These are phyloP conservation scores for Colletotrichum sp. DNA, from an alignment of 2,329 filamentous ascomycete genomes.

Conservation along the genomic window DNA sequence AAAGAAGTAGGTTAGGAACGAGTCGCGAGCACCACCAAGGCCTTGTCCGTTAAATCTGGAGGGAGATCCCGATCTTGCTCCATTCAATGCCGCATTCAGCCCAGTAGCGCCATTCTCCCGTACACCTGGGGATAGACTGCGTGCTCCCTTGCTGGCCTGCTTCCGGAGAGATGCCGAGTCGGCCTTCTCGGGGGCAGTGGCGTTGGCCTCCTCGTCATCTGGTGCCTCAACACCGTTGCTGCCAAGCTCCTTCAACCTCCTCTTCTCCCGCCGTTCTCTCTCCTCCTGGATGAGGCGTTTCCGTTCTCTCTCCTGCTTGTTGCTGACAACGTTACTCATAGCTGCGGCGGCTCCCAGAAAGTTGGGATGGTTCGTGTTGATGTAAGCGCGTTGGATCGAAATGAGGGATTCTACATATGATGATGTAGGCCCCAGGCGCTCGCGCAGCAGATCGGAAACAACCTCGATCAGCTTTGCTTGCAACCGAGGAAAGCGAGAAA, in stretches of 20 bases:
- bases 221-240: slow-evolving; percentile 76
- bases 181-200: slow-evolving; percentile 50
- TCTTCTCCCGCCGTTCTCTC: slow-evolving; percentile 81
- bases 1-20: slow-evolving; percentile 98
- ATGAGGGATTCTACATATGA: slow-evolving; percentile 95
- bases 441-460: slow-evolving; percentile 91
- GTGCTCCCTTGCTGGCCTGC: slow-evolving; percentile 62
- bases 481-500: slow-evolving; percentile 88
- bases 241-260: slow-evolving; percentile 82
- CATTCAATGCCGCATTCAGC: slow-evolving; percentile 72
- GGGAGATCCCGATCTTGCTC: slow-evolving; percentile 65
- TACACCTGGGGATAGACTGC: slow-evolving; percentile 85
- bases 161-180: slow-evolving; percentile 58
- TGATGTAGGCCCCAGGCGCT: slow-evolving; percentile 88
- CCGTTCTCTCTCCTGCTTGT: slow-evolving; percentile 92
- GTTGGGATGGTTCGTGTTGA: slow-evolving; percentile 99
- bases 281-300: slow-evolving; percentile 82
- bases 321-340: slow-evolving; percentile 95
- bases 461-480: slow-evolving; percentile 98
- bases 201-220: slow-evolving; percentile 66
- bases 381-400: slow-evolving; percentile 96
- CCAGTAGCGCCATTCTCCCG: slow-evolving; percentile 68
- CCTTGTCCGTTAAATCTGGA: slow-evolving; percentile 65
- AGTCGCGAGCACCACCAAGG: slow-evolving; percentile 75
- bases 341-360: slow-evolving; percentile 96